Evolutionary conservation across 441 rosid genomes (phyloP), one percentile per base, ranked within the genome.

Genomic region (Brassica balearica): DNA sequence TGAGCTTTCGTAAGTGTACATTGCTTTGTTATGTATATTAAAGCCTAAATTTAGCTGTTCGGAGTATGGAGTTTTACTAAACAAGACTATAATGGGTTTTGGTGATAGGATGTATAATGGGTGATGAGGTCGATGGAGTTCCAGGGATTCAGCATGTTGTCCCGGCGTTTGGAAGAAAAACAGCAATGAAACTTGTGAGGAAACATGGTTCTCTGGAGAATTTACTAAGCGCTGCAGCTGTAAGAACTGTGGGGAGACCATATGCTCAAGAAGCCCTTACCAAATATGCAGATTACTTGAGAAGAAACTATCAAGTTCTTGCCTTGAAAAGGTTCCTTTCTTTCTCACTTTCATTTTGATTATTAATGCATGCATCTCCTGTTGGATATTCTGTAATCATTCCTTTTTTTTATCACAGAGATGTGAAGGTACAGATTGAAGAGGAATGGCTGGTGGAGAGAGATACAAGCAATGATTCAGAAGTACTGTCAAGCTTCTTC

Each of bases 71-170:
- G 27, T 23, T 23, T 23, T 23, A 23, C 27, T 23, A 23, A 23
- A 23, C 27, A 23, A 3, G 46, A 46, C 53, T 46, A 46, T 11
- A 46, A 46, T 46, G 53, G 53, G 0, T 46, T 46, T 66, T 14
- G 51, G 69, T 76, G 79, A 68, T 72, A 94, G 97, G 98, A 81
- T 90, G 95, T 82, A 88, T 93, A 72, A 79, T 95, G 87, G 98
- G 98, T 68, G 98, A 93, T 76, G 90, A 89, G 77, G 93, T 89
- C 82, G 99, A 95, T 84, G 96, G 97, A 68, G 91, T 95, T 74
- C 95, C 93, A 5, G 97, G 97, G 68, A 86, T 95, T 80, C 97
- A 91, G 80, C 90, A 85, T 20, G 22, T 92, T 43, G 96, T 82
- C 72, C 99, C 96, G 19, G 94, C 88, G 55, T 95, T 95, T 86